Evolutionary conservation across 495 filamentous ascomycete species (phyloP).

Genomic region (Choiromyces venosus): DNA sequence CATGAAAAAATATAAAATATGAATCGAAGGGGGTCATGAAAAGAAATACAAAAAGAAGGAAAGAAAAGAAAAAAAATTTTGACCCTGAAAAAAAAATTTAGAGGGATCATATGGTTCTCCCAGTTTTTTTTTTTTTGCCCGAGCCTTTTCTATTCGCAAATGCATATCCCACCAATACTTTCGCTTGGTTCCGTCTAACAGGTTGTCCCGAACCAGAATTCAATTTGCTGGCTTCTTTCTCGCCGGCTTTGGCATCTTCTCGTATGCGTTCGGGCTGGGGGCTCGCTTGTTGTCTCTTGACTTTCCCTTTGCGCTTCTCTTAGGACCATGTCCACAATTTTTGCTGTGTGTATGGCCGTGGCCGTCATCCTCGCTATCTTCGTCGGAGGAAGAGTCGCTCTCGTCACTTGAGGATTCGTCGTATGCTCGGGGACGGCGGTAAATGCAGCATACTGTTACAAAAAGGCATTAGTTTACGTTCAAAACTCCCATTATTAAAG

Average conservation of each 20-base stretch:
- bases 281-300: conserved; percentile 48
- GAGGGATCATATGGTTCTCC: conserved; percentile 18
- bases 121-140: conserved; percentile 20
- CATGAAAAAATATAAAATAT: conserved; percentile 11
- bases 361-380: conserved; percentile 49
- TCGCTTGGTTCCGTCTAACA: background rate
- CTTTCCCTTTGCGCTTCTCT: conserved; percentile 46
- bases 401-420: conserved; percentile 82
- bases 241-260: conserved; percentile 68
- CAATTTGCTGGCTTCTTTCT: conserved; percentile 25
- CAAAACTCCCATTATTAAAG: background rate
- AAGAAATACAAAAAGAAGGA: conserved; percentile 8
- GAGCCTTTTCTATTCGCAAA: background rate
- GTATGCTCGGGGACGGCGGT: conserved; percentile 74
- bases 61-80: conserved; percentile 8
- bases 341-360: conserved; percentile 46
- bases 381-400: conserved; percentile 58
- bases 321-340: conserved; percentile 43
- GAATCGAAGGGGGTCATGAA: background rate
- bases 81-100: conserved; percentile 10
- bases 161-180: background rate
- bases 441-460: conserved; percentile 88
- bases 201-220: background rate
- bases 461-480: conserved; percentile 14
- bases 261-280: conserved; percentile 88